Evolutionary conservation across 305 asterid species (phyloP).

Genomic region (Fraxinus sp.): DNA sequence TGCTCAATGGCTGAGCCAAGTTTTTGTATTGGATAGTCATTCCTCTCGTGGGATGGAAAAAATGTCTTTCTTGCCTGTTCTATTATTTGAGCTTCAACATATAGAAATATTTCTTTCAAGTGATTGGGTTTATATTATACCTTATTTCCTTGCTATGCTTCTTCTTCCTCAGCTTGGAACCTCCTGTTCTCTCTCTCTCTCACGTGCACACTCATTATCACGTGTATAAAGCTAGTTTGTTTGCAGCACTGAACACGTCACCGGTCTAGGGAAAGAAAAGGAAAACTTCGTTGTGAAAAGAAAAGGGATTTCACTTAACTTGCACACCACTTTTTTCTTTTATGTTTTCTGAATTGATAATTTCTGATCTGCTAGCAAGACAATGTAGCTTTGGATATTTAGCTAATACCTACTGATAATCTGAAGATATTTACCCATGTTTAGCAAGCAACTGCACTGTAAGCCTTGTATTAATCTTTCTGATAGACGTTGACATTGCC

Average conservation of each 20-base stretch:
- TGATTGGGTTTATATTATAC: not conserved
- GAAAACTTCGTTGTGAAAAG: not conserved
- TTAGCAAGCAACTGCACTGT: not conserved
- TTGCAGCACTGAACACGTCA: not conserved
- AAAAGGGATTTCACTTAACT: not conserved
- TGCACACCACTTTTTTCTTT: not conserved
- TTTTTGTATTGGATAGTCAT: not conserved
- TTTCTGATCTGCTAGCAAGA: not conserved
- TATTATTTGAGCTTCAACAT: not conserved
- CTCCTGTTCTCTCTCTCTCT: not conserved
- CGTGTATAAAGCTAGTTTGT: not conserved
- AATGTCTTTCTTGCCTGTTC: slow-evolving; percentile 1
- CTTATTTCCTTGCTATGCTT: not conserved
- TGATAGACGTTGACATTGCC: not conserved
- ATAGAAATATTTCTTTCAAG: not conserved
- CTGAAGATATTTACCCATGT: not conserved
- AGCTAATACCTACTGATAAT: not conserved
- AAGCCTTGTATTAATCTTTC: not conserved
- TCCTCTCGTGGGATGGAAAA: not conserved
- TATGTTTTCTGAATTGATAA: not conserved
- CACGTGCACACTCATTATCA: not conserved
- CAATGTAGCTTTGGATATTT: not conserved
- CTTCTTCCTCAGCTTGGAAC: not conserved
- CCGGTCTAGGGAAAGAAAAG: not conserved
- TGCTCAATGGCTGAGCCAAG: not conserved